phyloP scores from a whole-genome alignment of 176 grass and related monocot genomes.

The Elaeis guineensis region DNA sequence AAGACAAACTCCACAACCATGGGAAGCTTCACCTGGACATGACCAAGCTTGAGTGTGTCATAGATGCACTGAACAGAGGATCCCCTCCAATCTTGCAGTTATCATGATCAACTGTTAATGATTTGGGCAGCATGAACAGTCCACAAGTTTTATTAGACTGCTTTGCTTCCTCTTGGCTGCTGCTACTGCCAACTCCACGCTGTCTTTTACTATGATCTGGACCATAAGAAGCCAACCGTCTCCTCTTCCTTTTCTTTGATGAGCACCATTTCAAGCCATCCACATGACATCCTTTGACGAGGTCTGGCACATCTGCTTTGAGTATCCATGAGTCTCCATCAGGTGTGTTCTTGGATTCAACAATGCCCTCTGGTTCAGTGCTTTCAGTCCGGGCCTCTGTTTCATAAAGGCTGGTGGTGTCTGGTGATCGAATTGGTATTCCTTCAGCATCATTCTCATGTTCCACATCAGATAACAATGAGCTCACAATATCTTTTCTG shows the following conservation, averaged over 20 bases:
- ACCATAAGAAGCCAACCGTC: conserved; percentile 15
- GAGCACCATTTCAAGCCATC: conserved; percentile 59
- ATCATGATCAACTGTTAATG: conserved; percentile 33
- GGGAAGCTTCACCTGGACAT: conserved; percentile 49
- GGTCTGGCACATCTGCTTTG: conserved; percentile 31
- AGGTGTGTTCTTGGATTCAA: conserved; percentile 15
- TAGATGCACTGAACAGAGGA: conserved; percentile 29
- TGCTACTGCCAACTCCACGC: conserved; percentile 44
- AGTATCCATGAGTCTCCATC: conserved; percentile 18
- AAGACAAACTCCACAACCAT: not conserved
- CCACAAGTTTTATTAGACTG: conserved; percentile 30
- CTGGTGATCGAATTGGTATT: not conserved
- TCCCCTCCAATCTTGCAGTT: conserved; percentile 59
- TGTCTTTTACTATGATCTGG: conserved; percentile 30
- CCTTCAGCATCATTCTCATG: not conserved
- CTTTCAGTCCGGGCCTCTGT: conserved; percentile 9
- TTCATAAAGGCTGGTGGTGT: not conserved
- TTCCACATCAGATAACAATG: conserved; percentile 9
- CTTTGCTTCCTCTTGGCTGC: conserved; percentile 31
- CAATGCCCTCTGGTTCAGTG: conserved; percentile 1
- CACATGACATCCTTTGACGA: conserved; percentile 48
- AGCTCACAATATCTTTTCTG: conserved; percentile 37
- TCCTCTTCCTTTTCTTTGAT: conserved; percentile 45
- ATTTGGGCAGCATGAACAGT: conserved; percentile 38
- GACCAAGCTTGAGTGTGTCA: conserved; percentile 53